Evolutionary conservation across 495 filamentous ascomycete species (phyloP), one percentile per base, ranked within the genome.

Genomic region (Penicillium maclennaniae): DNA sequence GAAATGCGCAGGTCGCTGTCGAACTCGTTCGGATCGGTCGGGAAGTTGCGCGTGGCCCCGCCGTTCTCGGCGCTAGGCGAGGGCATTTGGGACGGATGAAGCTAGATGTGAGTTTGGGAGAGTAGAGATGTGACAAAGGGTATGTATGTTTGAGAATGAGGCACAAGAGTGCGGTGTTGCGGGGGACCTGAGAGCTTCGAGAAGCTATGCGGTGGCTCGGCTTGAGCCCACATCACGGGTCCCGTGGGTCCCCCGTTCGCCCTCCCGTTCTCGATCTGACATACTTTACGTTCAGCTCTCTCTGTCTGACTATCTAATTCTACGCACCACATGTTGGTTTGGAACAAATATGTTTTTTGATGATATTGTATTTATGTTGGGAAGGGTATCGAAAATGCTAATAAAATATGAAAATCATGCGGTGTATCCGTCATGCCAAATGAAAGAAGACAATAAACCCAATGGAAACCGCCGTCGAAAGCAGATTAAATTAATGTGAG

Each of bases 1-100:
- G 89, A 91, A 56, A 97, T 87, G 54, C 92, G 88, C 20, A 86
- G 79, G 65, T 97, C 92, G 50, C 74, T 72, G 53, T 87, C 84
- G 66, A 97, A 96, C 25, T 92, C 83, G 53, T 83, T 75, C 3
- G 80, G 79, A 54, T 89, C 79, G 45, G 79, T 83, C 17, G 89
- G 89, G 54, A 93, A 92, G 53, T 58, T 69, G 58, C 41, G 55
- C 39, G 63, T 42, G 12, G 58, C 34, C 31, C 54, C 51, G 56
- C 48, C 55, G 21, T 59, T 59, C n/a, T 62, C 57, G 34, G 62
- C 52, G 37, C 41, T 58, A 14, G 51, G 54, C 4, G 66, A 65
- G 45, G 60, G 60, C 63, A 67, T 67, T 23, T 34, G 9, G 31
- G 31, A 14, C 31, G 10, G 15, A 14, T 14, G 9, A 34, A 34